Evolutionary conservation across 108 stramenopile genomes (phyloP).

Genomic region (Conticribra weissflogii): DNA sequence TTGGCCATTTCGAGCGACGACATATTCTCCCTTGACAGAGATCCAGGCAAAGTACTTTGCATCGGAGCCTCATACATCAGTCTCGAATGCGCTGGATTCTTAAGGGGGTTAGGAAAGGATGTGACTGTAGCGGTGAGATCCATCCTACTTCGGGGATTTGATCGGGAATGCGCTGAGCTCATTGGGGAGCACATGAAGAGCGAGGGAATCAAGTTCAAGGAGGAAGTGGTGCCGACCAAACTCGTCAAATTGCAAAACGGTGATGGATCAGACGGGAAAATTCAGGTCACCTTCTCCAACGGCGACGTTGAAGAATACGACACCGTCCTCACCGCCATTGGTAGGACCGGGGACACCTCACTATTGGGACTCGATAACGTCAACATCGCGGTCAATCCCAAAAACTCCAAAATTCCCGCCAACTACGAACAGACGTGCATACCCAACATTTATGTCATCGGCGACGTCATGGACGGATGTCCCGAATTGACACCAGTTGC

Average conservation of each 20-base stretch:
- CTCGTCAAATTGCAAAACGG: too few species aligned
- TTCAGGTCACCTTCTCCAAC: constrained; percentile 90
- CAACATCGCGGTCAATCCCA: constrained; percentile 73
- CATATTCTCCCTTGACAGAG: constrained; percentile 86
- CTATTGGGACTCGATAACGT: constrained; percentile 86
- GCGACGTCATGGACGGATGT: constrained; percentile 95
- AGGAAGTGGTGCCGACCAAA: constrained; percentile 75
- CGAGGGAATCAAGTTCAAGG: constrained; percentile 86
- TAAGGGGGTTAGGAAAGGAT: constrained; percentile 90
- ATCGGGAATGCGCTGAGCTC: constrained; percentile 91
- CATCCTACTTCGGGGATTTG: constrained; percentile 96
- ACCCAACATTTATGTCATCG: constrained; percentile 97
- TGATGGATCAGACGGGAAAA: constrained; percentile 69
- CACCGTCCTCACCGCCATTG: constrained; percentile 93
- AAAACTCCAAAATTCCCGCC: constrained; percentile 79
- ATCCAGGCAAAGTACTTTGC: constrained; percentile 95
- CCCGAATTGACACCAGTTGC: constrained; percentile 99
- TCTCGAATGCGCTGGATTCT: constrained; percentile 98
- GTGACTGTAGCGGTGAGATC: constrained; percentile 95
- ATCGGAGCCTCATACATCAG: constrained; percentile 98
- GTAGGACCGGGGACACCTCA: constrained; percentile 89
- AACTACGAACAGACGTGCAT: constrained; percentile 86
- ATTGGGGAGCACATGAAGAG: constrained; percentile 88
- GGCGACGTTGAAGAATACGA: constrained; percentile 77
- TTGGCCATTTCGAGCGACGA: constrained; percentile 96